Evolutionary conservation across 768 basidiomycete genomes (phyloP), one percentile per base, ranked within the genome.

Genomic region (Leccinellum albellum): DNA sequence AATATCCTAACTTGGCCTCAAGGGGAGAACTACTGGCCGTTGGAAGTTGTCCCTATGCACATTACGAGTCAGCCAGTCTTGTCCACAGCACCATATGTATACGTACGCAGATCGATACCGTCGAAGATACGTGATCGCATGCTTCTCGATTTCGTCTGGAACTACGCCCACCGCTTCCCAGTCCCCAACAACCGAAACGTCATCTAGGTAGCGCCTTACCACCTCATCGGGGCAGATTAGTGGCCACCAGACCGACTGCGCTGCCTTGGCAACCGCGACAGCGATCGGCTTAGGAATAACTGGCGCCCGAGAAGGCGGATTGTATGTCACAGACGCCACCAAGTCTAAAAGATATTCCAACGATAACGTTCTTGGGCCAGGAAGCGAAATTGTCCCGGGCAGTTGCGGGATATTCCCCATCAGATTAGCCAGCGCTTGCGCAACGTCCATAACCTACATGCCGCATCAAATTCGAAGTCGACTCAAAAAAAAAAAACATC

Each of bases 211-310:
- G 58, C 92, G 83, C 66, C 97, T 80, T 66, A 83, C 81, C 21
- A 99, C 87, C 72, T 97, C 94, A 70, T 99, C 96, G 1, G 94
- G 91, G 69, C 82, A 85, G 50, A 97, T 78, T 35, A 89, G 81
- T 13, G 95, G 94, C 94, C 95, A 98, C 94, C 94, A 99, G 0
- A 73, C 79, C 58, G 64, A 72, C 68, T 84, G 89, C n/a, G 81
- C 79, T 49, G 79, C 71, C 62, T 78, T 84, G 4, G 94, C 80
- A 37, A 91, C 71, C 8, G 79, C 66, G 31, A 81, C 74, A 37
- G 94, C 91, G 55, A 92, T 65, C 14, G 76, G 66, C 71, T 89
- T 90, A 17, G 96, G 94, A 31, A 98, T 64, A 32, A 82, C 83
- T 24, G 89, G 91, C 1, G 85, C 91, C 48, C 79, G 76, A 24